phyloP scores from a whole-genome alignment of 257 asterid species.

The Solanum sitiens region DNA sequence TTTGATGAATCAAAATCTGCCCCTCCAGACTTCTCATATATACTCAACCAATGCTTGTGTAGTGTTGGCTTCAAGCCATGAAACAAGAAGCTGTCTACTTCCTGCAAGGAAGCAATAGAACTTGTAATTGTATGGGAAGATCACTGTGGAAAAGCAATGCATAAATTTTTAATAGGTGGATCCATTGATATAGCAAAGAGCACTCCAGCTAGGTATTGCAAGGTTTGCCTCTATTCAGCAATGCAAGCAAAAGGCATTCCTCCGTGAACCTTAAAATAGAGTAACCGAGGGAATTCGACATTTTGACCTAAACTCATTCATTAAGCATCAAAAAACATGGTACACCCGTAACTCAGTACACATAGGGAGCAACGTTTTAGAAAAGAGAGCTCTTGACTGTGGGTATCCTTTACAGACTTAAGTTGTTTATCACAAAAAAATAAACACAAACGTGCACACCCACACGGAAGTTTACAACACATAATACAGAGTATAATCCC shows the following conservation, averaged over 20 bases:
- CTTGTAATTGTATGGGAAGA: not conserved
- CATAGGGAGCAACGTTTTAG: no score
- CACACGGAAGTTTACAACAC: no score
- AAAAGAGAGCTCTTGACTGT: no score
- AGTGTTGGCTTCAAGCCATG: slow-evolving; percentile 57
- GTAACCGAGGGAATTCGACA: no score
- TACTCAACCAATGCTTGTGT: slow-evolving; percentile 70
- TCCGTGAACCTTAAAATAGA: not conserved
- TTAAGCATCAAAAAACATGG: no score
- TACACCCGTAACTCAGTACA: no score
- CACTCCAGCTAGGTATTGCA: not conserved
- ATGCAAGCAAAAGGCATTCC: not conserved
- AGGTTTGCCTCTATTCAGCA: not conserved
- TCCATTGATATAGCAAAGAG: not conserved
- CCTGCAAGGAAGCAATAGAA: slow-evolving; percentile 29
- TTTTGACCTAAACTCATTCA: no score
- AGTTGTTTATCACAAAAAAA: no score
- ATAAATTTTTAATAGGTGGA: not conserved
- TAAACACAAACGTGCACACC: no score
- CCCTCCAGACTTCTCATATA: slow-evolving; percentile 45
- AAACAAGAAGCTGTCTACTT: slow-evolving; percentile 18
- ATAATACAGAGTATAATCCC: no score
- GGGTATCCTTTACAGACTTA: no score
- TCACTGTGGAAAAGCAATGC: not conserved
- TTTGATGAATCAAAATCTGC: slow-evolving; percentile 56